Base-by-base conservation (phyloP, 2,329 filamentous ascomycete species). In the Fusarium veterinarium region DNA sequence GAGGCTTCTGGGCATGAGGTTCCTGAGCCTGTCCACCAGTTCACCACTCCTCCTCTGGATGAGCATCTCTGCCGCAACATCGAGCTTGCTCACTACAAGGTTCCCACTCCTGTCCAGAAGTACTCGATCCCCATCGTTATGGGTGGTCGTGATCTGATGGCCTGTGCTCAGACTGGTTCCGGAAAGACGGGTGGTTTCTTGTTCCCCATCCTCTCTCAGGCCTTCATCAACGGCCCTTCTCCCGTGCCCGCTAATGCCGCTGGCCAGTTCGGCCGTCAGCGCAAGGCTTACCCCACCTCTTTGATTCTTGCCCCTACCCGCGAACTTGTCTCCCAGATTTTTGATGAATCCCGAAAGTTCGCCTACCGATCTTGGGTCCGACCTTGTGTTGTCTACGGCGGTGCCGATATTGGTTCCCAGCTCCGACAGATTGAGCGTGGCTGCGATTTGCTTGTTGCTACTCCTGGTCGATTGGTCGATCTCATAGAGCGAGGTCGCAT, bases 151-250 rank as follows among this genome's bases (percentile, higher is more conserved):
- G 96, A 99, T 85, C 88, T 99, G 82, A 99, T 99, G 96, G 96
- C 96, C 84, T 99, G 96, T 88, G 96, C 96, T 79, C 96, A 99
- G 89, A 99, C 96, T 78, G 96, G 95, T 92, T 99, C 96, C 80
- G 96, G 96, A 89, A 99, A 99, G 91, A 99, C 96, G 83, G 96
- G 96, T 88, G 96, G 96, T 89, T 99, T 99, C 91, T 88, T 99
- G 74, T 99, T 99, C 89, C 96, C 96, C 67, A 98, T 99, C 75
- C 90, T 99, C 56, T 98, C 96, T n/a, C 95, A 99, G 86, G 94
- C 95, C 60, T 98, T 95, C 88, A 89, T 94, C 80, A 94, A 91
- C 79, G 96, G 96, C 38, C 96, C 96, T 51, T 95, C 92, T 64
- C 77, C 89, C 63, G 81, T 89, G 60, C 93, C 94, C 52, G 86